A percentile compares a stretch with the other conserved stretches of the same genome.
phyloP scores from a whole-genome alignment of 345 rosid species.

The Citrus cavaleriei region DNA sequence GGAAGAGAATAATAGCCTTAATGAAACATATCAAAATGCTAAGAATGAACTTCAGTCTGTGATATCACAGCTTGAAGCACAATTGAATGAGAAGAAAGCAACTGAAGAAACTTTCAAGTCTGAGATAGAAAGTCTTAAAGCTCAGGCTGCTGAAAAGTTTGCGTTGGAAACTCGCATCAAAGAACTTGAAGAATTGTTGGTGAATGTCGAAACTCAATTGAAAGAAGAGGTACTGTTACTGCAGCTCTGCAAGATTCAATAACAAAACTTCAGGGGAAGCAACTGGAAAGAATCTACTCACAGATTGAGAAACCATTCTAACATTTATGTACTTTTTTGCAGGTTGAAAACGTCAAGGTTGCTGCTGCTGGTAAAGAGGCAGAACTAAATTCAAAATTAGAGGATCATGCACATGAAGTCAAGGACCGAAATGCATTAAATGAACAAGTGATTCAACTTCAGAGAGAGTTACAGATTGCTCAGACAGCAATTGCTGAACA shows the following conservation, averaged over 20 bases:
- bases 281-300: not conserved
- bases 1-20: conserved; percentile 72
- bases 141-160: conserved; percentile 41
- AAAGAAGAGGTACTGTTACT: conserved; percentile 49
- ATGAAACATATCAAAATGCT: conserved; percentile 53
- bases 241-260: not conserved
- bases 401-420: conserved; percentile 37
- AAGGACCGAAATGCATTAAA: conserved; percentile 40
- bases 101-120: conserved; percentile 37
- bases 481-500: conserved; percentile 35
- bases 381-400: conserved; percentile 41
- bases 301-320: not conserved
- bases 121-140: conserved; percentile 50
- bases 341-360: conserved; percentile 42
- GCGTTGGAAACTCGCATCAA: conserved; percentile 46
- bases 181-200: conserved; percentile 61
- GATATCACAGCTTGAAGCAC: conserved; percentile 57
- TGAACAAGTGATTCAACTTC: conserved; percentile 45
- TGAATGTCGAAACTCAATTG: conserved; percentile 30
- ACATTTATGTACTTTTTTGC: not conserved
- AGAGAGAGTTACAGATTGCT: conserved; percentile 48
- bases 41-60: conserved; percentile 69
- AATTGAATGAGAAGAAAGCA: conserved; percentile 44
- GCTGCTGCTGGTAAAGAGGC: conserved; percentile 32
- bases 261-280: not conserved